These are phyloP conservation scores for Recurvomyces mirabilis DNA, from an alignment of 495 filamentous ascomycete genomes.

Conservation along the genomic window DNA sequence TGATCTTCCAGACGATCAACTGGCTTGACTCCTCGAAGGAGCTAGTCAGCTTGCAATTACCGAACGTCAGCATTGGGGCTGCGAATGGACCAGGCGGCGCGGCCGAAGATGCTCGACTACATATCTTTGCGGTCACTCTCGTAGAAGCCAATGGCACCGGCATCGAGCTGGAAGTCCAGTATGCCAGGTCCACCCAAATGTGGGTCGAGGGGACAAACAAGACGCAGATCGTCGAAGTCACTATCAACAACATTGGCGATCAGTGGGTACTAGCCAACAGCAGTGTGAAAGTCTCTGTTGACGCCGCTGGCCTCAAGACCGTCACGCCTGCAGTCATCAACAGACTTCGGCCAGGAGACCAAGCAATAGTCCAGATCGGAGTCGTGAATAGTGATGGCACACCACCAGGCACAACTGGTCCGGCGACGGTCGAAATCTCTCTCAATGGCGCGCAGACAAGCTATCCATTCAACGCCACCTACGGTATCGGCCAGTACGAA, in stretches of 20 bases:
- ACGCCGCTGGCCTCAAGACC: conserved; percentile 32
- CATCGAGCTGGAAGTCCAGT: conserved; percentile 33
- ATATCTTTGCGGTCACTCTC: conserved; percentile 38
- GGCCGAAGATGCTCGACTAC: conserved; percentile 26
- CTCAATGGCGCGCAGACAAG: conserved; percentile 22
- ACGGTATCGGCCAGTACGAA: conserved; percentile 28
- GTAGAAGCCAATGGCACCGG: conserved; percentile 12
- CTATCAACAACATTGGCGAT: conserved; percentile 40
- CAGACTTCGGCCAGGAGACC: conserved; percentile 42
- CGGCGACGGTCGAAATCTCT: conserved; percentile 26
- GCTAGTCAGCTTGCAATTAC: conserved; percentile 34
- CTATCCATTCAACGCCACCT: conserved; percentile 30
- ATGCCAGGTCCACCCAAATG: conserved; percentile 43
- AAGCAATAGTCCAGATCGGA: conserved; percentile 38
- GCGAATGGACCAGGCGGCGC: conserved; percentile 18
- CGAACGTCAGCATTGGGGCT: conserved; percentile 27
- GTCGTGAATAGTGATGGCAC: conserved; percentile 26
- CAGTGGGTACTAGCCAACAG: conserved; percentile 33
- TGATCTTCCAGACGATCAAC: conserved; percentile 42
- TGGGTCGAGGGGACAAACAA: conserved; percentile 35
- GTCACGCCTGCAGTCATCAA: conserved; percentile 34
- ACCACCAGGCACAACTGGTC: conserved; percentile 15
- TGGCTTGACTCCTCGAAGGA: conserved; percentile 38
- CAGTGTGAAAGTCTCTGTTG: conserved; percentile 31
- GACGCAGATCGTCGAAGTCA: conserved; percentile 41